Conservation (phyloP, 169 alveolate genomes). For the Toxoplasma gondii region DNA sequence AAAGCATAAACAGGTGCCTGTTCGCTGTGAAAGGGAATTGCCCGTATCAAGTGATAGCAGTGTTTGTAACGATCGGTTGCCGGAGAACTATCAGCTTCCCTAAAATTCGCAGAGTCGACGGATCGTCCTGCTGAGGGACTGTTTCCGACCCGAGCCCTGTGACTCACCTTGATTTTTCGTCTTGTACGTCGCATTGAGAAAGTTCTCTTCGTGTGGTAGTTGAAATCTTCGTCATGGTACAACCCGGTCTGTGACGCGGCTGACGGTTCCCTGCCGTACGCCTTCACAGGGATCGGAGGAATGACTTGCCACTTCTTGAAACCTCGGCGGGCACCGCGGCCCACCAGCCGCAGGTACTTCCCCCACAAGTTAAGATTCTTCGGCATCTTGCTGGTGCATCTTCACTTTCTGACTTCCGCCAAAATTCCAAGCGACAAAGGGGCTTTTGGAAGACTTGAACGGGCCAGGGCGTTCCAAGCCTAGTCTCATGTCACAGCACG, state of each 20-base stretch:
- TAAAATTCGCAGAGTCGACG: background rate
- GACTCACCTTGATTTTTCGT: constrained; percentile 46
- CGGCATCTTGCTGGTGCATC: constrained; percentile 54
- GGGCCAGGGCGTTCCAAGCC: too few relatives aligned
- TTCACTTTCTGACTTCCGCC: background rate
- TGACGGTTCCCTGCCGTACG: constrained; percentile 88
- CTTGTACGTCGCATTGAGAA: constrained; percentile 50
- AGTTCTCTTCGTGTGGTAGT: constrained; percentile 57
- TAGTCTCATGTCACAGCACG: too few relatives aligned
- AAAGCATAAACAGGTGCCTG: too few relatives aligned
- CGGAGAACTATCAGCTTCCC: background rate
- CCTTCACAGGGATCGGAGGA: constrained; percentile 89
- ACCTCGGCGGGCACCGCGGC: constrained; percentile 47
- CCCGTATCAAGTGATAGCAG: too few relatives aligned
- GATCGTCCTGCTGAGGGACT: background rate
- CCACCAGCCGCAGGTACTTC: constrained; percentile 63
- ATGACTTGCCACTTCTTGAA: constrained; percentile 83
- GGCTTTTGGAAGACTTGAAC: too few relatives aligned
- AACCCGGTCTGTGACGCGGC: constrained; percentile 89
- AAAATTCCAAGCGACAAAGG: too few relatives aligned
- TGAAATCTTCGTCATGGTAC: constrained; percentile 89
- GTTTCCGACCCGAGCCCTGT: background rate
- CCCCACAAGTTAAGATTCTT: constrained; percentile 68
- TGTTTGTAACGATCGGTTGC: too few relatives aligned
- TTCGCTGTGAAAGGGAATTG: too few relatives aligned